Base-by-base conservation (phyloP, 2,329 filamentous ascomycete genomes). In the Cladosporium halotolerans region DNA sequence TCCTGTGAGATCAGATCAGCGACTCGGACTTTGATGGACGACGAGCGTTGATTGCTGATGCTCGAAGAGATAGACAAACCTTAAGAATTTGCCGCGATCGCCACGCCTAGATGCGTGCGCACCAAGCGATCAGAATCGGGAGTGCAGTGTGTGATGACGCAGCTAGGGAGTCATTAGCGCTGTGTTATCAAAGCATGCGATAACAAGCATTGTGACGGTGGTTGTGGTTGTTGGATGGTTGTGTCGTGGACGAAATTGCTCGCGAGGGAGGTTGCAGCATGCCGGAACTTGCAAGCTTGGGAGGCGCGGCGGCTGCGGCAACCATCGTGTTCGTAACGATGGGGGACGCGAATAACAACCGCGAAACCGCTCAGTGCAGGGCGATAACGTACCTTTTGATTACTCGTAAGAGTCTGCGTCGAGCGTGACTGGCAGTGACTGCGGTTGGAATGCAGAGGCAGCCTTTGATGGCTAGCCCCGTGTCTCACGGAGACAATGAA, bases 201-300 rank as follows among this genome's bases (percentile, higher is more conserved):
- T 14, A 38, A 16, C 39, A 51, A 32, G 40, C 39, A 42, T 28
- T 40, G 47, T 19, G 39, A 40, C 36, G 39, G 47, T 43, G 34
- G 39, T 13, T 34, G 47, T 36, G 28, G 47, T 36, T 51, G 47
- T n/a, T 43, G 36, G 40, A 43, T 43, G 47, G n/a, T 51, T 23
- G 47, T 33, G 47, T 36, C n/a, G 47, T 51, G 47, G 47, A 51
- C 36, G 47, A 51, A 51, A 51, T 51, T 51, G 47, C 47, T 51
- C 14, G 47, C 47, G 47, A 51, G 36, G 47, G 47, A 51, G 47
- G 47, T 51, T 51, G 47, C 16, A 23, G 39, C 46, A 49, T 41
- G 46, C 40, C 40, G 47, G 38, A 44, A 38, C 28, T 16, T 43
- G 40, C 23, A 48, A 51, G 40, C 47, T 51, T 51, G 47, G 47